Base-by-base conservation (phyloP, 2,329 filamentous ascomycete species). In the Nemania sp. region DNA sequence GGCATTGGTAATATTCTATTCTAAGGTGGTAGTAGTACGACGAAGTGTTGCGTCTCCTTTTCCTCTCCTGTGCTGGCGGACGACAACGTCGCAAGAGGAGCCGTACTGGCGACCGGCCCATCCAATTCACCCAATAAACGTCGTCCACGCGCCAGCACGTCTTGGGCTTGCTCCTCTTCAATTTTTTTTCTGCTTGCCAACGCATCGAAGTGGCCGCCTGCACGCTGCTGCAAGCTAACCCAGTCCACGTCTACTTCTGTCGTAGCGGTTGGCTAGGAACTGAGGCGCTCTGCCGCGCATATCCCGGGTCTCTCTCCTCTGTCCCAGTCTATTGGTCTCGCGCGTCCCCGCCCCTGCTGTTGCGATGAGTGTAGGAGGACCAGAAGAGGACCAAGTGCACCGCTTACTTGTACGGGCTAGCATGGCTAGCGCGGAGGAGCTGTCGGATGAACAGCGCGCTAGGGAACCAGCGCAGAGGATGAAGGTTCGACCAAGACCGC, bases 51-150 rank as follows among this genome's bases (percentile, higher is more conserved):
- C 37, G 39, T 39, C 22, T 41, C 42, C 22, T 28, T 23, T 34
- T 22, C 20, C 26, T 0, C 19, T 39, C 37, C 48, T 44, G 41
- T 20, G 57, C 50, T 54, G 54, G 54, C 47, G 46, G n/a, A 42
- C 49, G 28, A 57, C 36, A 46, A 45, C 41, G 54, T 56, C 49
- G 47, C 52, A 52, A 56, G 56, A 52, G 60, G 56, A 62, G 56
- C 45, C 59, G 55, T 56, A 61, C 57, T 61, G 59, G 30, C 20
- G 22, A 39, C 47, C 43, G 43, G 19, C 52, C n/a, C 55, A 52
- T 65, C 57, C 62, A 59, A 52, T 52, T 61, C 60, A 50, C 49
- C 66, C 66, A 67, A 68, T 68, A 66, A 63, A 57, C 61, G 55
- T 60, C 61, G 63, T 64, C 66, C 67, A 68, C 68, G 67, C 58